Evolutionary conservation across 805 yeast genomes (phyloP).

Genomic region (Candida railenensis): DNA sequence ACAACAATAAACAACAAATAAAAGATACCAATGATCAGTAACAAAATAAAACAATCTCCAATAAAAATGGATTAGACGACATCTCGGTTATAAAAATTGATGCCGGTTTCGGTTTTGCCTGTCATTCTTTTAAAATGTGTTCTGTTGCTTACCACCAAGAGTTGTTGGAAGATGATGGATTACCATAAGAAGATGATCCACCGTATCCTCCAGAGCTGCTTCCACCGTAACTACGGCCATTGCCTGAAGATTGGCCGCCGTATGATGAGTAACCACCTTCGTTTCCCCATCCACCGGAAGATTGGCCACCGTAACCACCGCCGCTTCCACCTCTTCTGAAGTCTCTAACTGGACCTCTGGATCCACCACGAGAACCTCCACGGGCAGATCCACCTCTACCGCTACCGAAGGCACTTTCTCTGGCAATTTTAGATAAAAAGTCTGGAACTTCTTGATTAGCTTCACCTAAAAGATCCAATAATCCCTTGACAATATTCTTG

Average conservation of each 20-base stretch:
- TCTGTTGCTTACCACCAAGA: slow-evolving; percentile 41
- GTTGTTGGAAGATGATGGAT: slow-evolving; percentile 21
- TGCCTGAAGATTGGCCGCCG: slow-evolving; percentile 13
- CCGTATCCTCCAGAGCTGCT: slow-evolving; percentile 24
- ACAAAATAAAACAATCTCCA: neutral
- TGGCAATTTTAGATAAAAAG: slow-evolving; percentile 75
- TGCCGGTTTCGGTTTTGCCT: slow-evolving; percentile 1
- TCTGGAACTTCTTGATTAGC: slow-evolving; percentile 98
- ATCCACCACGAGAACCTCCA: slow-evolving; percentile 58
- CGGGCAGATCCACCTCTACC: slow-evolving; percentile 37
- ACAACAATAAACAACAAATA: slow-evolving; percentile 9
- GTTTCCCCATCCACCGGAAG: slow-evolving; percentile 22
- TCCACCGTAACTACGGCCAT: slow-evolving; percentile 29
- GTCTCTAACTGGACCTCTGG: slow-evolving; percentile 50
- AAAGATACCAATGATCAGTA: slow-evolving; percentile 3
- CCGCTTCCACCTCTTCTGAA: slow-evolving; percentile 48
- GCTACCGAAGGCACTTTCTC: slow-evolving; percentile 63
- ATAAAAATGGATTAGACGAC: slow-evolving; percentile 13
- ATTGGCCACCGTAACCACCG: slow-evolving; percentile 35
- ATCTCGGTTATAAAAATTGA: slow-evolving; percentile 6
- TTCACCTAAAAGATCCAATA: slow-evolving; percentile 83
- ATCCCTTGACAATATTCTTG: slow-evolving; percentile 82
- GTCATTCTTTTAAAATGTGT: neutral
- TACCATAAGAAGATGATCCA: slow-evolving; percentile 32
- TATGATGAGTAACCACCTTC: slow-evolving; percentile 22